A percentile compares a stretch with the other conserved stretches of the same genome.
Conservation (phyloP, 805 yeast genomes). For the Cyberlindnera amylophila region DNA sequence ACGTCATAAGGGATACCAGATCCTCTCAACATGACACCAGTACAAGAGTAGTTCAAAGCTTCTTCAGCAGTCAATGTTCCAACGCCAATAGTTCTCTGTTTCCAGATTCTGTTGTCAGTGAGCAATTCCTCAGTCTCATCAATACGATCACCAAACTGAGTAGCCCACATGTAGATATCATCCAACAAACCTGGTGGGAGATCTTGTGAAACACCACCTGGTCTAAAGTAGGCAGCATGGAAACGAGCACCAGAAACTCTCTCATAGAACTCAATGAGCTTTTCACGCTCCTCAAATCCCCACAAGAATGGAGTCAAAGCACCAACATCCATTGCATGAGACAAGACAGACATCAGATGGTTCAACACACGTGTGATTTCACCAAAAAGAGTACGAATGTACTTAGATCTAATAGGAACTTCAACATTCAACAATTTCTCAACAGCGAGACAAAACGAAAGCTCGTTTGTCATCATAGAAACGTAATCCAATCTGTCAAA, state of each 20-base stretch:
- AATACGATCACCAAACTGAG: constrained; percentile 89
- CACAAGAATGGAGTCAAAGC: constrained; percentile 89
- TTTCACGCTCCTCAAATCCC: constrained; percentile 94
- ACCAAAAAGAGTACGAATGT: constrained; percentile 80
- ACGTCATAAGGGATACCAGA: constrained; percentile 86
- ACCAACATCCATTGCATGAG: constrained; percentile 94
- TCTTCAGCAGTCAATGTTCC: constrained; percentile 84
- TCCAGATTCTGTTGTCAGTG: constrained; percentile 91
- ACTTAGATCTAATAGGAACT: constrained; percentile 80
- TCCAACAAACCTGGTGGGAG: constrained; percentile 81
- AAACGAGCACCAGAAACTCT: constrained; percentile 88
- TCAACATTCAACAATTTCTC: constrained; percentile 82
- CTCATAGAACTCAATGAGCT: constrained; percentile 88
- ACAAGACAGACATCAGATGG: constrained; percentile 80
- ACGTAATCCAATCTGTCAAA: constrained; percentile 85
- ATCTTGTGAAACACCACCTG: constrained; percentile 90
- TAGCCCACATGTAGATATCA: constrained; percentile 94
- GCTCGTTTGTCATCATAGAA: constrained; percentile 88
- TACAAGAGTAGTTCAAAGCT: constrained; percentile 72
- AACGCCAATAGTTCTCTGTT: constrained; percentile 76
- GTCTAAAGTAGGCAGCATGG: constrained; percentile 85
- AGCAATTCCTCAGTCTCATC: constrained; percentile 88
- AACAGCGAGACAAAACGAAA: constrained; percentile 77
- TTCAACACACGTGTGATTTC: constrained; percentile 81
- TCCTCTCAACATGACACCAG: constrained; percentile 90